Evolutionary conservation across 768 basidiomycete species (phyloP), one percentile per base, ranked within the genome.

Genomic region (Pisolithus orientalis): DNA sequence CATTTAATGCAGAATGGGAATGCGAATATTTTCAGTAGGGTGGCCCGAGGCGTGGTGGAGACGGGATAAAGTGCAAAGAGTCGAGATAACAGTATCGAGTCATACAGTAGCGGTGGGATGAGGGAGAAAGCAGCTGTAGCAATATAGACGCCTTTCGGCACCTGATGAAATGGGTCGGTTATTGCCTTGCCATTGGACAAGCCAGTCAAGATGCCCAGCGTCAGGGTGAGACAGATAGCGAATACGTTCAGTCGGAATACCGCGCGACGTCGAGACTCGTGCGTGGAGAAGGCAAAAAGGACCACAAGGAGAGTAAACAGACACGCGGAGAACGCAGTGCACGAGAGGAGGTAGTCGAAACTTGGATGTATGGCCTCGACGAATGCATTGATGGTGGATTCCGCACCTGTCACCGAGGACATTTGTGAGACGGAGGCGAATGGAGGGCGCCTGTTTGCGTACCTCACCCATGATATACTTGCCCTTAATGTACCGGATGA

Each of bases 51-150:
- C 1, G 65, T 64, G 3, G 44, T 38, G 5, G 47, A 49, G 0
- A 58, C 56, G 2, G 72, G 72, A 47, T 66, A 73, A 7, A 75
- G 65, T 1, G 69, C 68, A 27, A 66, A 53, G 5, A 75, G 63
- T 0, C 73, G 65, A 51, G 71, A 59, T 29, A 72, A 39, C 7
- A 75, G 64, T 40, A 75, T 67, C 11, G 62, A 66, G 53, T 75
- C 72, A 21, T 72, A 63, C 38, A 73, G 57, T 2, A 71, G 45
- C 6, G 72, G 72, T 1, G 68, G 63, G 43, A 66, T 53, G 7
- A 65, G 52, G 10, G 60, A 52, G 38, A 74, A 47, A 0, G 53
- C 44, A 9, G 62, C 59, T 44, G 59, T 60, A 1, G 60, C 59
- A 4, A 63, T 59, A 27, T 59, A 57, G 16, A 64, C 43, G 6